These are phyloP conservation scores for Ustilago loliicola DNA, from an alignment of 1,284 basidiomycete genomes.

Conservation along the genomic window DNA sequence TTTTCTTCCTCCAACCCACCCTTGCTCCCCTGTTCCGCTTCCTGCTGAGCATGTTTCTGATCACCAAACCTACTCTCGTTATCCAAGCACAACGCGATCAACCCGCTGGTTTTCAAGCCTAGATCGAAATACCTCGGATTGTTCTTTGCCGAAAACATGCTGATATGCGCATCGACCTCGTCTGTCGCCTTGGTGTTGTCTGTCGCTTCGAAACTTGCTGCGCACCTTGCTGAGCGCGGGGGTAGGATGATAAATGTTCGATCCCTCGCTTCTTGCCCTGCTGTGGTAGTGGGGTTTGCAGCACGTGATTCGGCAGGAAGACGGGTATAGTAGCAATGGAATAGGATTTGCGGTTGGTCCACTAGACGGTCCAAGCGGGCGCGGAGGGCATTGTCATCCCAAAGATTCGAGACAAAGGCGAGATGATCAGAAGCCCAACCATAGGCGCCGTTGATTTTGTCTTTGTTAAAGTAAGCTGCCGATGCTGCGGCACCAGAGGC, in stretches of 20 bases:
- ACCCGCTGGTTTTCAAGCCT: slow-evolving; percentile 72
- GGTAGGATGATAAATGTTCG: slow-evolving; percentile 68
- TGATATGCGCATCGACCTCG: slow-evolving; percentile 87
- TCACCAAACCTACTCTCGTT: slow-evolving; percentile 50
- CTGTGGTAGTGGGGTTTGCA: slow-evolving; percentile 13
- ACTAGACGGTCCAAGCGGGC: slow-evolving; percentile 72
- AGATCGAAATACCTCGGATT: slow-evolving; percentile 92
- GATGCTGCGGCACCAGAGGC: slow-evolving; percentile 82
- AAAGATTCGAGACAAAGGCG: slow-evolving; percentile 87
- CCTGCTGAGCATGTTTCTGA: slow-evolving; percentile 34
- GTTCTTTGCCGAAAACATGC: slow-evolving; percentile 85
- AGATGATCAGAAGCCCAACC: slow-evolving; percentile 87
- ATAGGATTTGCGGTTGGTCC: slow-evolving; percentile 72
- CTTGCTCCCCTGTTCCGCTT: slow-evolving; percentile 9
- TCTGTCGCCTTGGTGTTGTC: slow-evolving; percentile 74
- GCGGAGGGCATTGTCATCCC: slow-evolving; percentile 81
- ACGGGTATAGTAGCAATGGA: slow-evolving; percentile 66
- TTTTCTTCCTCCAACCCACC: slow-evolving; percentile 28
- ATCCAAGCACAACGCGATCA: slow-evolving; percentile 46
- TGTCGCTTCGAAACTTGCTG: slow-evolving; percentile 51
- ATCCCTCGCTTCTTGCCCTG: slow-evolving; percentile 18
- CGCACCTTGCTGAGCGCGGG: slow-evolving; percentile 24
- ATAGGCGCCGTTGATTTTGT: slow-evolving; percentile 71
- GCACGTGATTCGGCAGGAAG: slow-evolving; percentile 42
- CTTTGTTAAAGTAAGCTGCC: slow-evolving; percentile 77